Evolutionary conservation across 805 yeast genomes (phyloP).

Genomic region (Saccharomycopsis sp.): DNA sequence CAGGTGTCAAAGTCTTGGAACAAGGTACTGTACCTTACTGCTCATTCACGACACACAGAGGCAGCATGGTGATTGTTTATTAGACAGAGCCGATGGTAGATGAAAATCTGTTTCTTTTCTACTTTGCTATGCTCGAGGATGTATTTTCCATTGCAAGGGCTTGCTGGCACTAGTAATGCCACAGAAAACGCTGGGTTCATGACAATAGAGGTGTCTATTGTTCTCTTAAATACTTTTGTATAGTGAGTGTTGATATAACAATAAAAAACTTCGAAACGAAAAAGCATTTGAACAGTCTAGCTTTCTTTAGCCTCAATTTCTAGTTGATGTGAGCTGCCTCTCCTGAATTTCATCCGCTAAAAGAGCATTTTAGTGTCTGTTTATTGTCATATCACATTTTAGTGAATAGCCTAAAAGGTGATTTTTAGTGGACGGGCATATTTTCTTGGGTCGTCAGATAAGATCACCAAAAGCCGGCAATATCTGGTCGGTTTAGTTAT

Average conservation of each 20-base stretch:
- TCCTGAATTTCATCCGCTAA: background rate
- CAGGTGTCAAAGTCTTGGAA: background rate
- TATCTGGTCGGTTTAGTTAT: no score
- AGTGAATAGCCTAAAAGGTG: background rate
- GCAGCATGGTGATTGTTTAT: background rate
- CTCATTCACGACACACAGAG: background rate
- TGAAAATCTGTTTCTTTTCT: background rate
- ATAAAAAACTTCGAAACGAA: background rate
- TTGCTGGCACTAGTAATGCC: no score
- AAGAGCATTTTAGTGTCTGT: background rate
- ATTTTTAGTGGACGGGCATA: background rate
- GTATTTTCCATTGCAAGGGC: no score
- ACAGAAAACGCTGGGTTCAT: no score
- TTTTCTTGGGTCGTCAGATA: background rate
- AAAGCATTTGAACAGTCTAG: background rate
- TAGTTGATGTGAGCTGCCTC: background rate
- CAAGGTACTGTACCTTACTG: background rate
- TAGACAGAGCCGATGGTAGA: background rate
- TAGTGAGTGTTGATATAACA: background rate
- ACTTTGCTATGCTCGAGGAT: background rate
- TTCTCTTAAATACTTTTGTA: no score
- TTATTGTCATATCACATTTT: background rate
- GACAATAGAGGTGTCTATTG: no score
- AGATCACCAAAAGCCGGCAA: background rate
- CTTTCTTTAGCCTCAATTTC: background rate